Base-by-base conservation (phyloP, 2,329 filamentous ascomycete genomes). In the Aspergillus brasiliensis region DNA sequence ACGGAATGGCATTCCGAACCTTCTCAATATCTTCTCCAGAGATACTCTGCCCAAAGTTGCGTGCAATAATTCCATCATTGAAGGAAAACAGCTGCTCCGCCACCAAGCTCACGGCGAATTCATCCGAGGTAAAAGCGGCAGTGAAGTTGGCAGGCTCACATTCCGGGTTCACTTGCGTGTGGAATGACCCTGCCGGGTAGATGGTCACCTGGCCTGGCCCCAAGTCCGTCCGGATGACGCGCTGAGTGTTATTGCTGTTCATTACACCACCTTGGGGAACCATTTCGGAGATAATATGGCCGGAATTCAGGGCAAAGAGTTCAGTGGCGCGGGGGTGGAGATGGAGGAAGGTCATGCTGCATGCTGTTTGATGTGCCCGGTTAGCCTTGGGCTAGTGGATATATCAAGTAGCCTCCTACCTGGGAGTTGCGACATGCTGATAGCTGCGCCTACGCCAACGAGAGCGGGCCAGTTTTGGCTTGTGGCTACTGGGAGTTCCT, bases 151-250 rank as follows among this genome's bases (percentile, higher is more conserved):
- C 67, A 1, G 67, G 54, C 57, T 66, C 64, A 38, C 68, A 70
- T 34, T 70, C 63, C 15, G 66, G 68, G 42, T 70, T 69, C 49
- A 70, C 63, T 59, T 69, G 67, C 38, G 66, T 67, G 52, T 70
- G 67, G 42, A 70, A 70, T 23, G 64, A 69, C 0, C 68, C 66
- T 5, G 64, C 65, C n/a, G 66, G 68, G 49, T 62, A 70, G 28
- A 70, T 55, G 1, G 68, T 70, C 44, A 69, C 53, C 58, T 62
- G 62, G 3, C 67, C 67, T 2, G 66, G 51, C 3, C 27, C 13
- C 5, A 69, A 53, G 37, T 69, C 65, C 0, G 52, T 54, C 15
- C 54, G 46, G 42, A 70, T 65, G 1, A 67, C 62, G 13, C 67
- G 61, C 23, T 67, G 66, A 0, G 62, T 63, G 5, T 61, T 62